Conservation (phyloP, 768 basidiomycete species). For the Mycena amicta region DNA sequence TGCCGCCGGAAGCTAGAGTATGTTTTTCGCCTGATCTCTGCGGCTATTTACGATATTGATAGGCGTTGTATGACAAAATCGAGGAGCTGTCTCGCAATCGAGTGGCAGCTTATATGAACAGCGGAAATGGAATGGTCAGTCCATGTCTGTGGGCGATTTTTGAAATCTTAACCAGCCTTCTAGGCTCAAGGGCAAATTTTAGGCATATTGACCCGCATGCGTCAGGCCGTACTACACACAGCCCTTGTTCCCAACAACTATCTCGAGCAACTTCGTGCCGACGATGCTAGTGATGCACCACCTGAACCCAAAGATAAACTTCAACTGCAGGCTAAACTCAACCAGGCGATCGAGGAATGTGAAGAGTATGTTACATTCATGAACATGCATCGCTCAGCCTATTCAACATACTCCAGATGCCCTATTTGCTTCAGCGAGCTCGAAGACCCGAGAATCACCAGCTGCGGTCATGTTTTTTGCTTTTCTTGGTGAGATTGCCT, state of each 20-base stretch:
- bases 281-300: too few species aligned
- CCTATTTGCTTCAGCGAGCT: constrained; percentile 70
- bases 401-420: constrained; percentile 28
- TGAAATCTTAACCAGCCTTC: constrained; percentile 6
- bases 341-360: constrained; percentile 73
- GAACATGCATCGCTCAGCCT: neutral
- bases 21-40: constrained; percentile 20
- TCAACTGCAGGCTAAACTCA: constrained; percentile 59
- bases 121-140: constrained; percentile 47
- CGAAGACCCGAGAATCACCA: constrained; percentile 70
- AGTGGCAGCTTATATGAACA: constrained; percentile 58
- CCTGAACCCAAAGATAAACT: constrained; percentile 51
- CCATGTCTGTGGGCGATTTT: constrained; percentile 15
- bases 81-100: constrained; percentile 63
- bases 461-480: constrained; percentile 76
- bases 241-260: constrained; percentile 73
- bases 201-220: constrained; percentile 83
- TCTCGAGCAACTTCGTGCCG: constrained; percentile 59
- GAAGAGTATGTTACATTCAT: constrained; percentile 70
- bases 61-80: constrained; percentile 72
- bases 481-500: constrained; percentile 54
- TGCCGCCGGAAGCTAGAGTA: constrained; percentile 68
- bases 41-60: constrained; percentile 7
- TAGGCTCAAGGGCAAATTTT: constrained; percentile 72
- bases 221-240: constrained; percentile 82